phyloP scores from a whole-genome alignment of 805 yeast species.

The Ogataea henricii region DNA sequence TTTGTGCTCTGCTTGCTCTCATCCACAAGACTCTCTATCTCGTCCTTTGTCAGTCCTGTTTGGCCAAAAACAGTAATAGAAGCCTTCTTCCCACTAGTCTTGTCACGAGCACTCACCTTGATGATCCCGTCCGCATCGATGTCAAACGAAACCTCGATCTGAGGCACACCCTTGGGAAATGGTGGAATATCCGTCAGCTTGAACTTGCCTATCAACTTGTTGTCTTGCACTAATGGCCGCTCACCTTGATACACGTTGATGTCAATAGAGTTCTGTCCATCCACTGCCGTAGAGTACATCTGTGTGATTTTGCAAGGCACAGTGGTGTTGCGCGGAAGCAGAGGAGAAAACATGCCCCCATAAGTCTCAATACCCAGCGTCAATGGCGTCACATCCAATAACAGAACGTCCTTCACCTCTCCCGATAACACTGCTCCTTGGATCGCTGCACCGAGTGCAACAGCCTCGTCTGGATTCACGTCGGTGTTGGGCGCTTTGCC shows the following conservation, averaged over 20 bases:
- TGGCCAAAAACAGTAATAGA: conserved; percentile 96
- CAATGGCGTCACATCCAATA: conserved; percentile 86
- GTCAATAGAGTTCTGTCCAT: conserved; percentile 93
- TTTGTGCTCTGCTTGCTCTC: conserved; percentile 90
- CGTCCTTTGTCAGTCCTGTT: conserved; percentile 86
- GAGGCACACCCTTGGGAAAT: conserved; percentile 86
- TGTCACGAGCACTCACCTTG: conserved; percentile 92
- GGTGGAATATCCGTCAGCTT: conserved; percentile 90
- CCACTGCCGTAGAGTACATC: conserved; percentile 91
- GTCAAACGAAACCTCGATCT: conserved; percentile 90
- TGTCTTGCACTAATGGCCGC: conserved; percentile 92
- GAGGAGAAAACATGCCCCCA: conserved; percentile 93
- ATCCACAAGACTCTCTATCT: conserved; percentile 87
- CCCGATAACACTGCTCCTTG: conserved; percentile 97
- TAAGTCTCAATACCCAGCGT: conserved; percentile 94
- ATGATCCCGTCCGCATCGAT: conserved; percentile 97
- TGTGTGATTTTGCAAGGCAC: conserved; percentile 93
- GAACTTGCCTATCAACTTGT: conserved; percentile 93
- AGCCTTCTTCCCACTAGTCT: conserved; percentile 90
- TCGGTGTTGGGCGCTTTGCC: conserved; percentile 85
- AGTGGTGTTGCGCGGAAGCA: conserved; percentile 87
- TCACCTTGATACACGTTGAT: conserved; percentile 98
- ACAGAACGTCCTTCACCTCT: conserved; percentile 87
- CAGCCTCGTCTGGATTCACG: conserved; percentile 94
- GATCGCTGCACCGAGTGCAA: conserved; percentile 95